phyloP scores from a whole-genome alignment of 2,329 filamentous ascomycete genomes.

The Pseudogymnoascus sp. region DNA sequence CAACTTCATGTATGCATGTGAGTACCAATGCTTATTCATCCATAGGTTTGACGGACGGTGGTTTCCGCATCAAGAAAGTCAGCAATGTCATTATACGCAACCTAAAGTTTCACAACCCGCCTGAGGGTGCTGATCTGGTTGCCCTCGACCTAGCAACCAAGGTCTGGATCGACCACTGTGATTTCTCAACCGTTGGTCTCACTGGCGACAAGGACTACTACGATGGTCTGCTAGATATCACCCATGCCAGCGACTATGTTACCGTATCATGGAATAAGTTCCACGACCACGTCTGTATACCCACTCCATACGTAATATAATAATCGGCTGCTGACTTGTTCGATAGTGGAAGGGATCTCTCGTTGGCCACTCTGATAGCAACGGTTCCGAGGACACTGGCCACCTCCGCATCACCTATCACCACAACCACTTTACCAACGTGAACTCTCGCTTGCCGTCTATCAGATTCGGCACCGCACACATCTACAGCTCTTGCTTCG shows the following conservation, averaged over 20 bases:
- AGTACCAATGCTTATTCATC: not conserved
- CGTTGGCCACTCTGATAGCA: conserved; percentile 26
- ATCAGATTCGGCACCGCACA: conserved; percentile 61
- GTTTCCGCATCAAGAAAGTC: conserved; percentile 37
- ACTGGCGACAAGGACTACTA: conserved; percentile 37
- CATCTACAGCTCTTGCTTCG: conserved; percentile 47
- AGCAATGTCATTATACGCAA: conserved; percentile 47
- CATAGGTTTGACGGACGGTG: conserved; percentile 34
- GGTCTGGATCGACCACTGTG: conserved; percentile 29
- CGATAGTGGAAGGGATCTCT: conserved; percentile 22
- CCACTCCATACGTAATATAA: not conserved
- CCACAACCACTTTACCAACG: conserved; percentile 24
- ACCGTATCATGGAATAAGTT: conserved; percentile 39
- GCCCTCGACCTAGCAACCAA: conserved; percentile 34
- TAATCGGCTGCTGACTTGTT: not conserved
- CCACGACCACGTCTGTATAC: conserved; percentile 32
- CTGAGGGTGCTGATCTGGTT: conserved; percentile 40
- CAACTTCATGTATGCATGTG: not conserved
- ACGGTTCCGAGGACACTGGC: conserved; percentile 24
- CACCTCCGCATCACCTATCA: conserved; percentile 24
- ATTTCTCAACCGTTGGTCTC: conserved; percentile 21
- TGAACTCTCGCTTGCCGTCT: conserved; percentile 38
- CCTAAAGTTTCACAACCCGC: conserved; percentile 39
- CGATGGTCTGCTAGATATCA: conserved; percentile 39
- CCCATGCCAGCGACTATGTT: conserved; percentile 37